Conservation (phyloP, 164 flowering plant species). For the Stephania japonica region DNA sequence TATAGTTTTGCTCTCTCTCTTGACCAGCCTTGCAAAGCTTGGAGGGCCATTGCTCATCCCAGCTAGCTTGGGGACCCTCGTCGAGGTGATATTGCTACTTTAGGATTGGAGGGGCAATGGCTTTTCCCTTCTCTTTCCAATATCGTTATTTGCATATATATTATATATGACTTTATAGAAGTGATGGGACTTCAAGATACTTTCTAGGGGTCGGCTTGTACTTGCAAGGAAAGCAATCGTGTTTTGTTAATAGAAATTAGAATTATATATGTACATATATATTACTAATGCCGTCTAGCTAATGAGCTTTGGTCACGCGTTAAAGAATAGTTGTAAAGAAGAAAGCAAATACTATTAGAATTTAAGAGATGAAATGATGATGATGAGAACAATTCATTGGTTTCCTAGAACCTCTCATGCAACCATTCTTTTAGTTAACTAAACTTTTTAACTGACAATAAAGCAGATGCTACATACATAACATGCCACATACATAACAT, state of each 20-base stretch:
- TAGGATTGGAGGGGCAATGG: background rate
- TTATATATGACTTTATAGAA: background rate
- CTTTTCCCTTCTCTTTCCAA: background rate
- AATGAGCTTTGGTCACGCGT: conserved; percentile 42
- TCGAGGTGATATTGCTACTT: conserved; percentile 4
- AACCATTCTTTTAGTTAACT: background rate
- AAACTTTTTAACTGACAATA: no score
- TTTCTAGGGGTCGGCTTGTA: conserved; percentile 8
- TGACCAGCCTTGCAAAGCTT: conserved; percentile 15
- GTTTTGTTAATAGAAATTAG: background rate
- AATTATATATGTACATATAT: background rate
- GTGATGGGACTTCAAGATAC: background rate
- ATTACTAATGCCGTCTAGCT: conserved; percentile 10
- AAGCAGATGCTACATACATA: no score
- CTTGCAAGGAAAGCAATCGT: conserved; percentile 9
- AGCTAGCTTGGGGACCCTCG: conserved; percentile 17
- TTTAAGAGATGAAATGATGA: background rate
- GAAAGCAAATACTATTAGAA: background rate
- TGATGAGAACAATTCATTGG: background rate
- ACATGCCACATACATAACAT: no score
- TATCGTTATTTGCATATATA: background rate
- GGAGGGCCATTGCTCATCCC: background rate
- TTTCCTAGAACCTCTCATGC: background rate
- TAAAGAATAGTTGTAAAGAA: conserved; percentile 4
- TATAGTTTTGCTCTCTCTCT: background rate